A percentile compares a stretch with the other conserved stretches of the same genome.
Evolutionary conservation across 805 yeast genomes (phyloP).

Genomic region (Candida succiphila): DNA sequence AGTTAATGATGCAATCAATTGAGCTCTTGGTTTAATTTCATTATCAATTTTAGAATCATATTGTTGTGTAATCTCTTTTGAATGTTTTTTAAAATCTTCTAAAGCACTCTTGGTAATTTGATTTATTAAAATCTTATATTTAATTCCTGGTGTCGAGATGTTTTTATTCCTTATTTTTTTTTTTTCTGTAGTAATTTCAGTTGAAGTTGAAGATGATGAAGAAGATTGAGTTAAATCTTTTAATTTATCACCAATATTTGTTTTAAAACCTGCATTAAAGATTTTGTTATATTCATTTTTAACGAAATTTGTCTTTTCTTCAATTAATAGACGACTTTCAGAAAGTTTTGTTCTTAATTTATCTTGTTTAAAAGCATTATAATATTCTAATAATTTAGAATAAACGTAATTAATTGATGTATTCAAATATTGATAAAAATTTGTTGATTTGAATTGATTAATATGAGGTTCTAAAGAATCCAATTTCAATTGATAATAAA

Average conservation of each 20-base stretch:
- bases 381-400: constrained; percentile 5
- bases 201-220: constrained; percentile 2
- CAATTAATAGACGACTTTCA: constrained; percentile 17
- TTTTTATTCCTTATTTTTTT: no score
- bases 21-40: constrained; percentile 23
- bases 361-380: constrained; percentile 9
- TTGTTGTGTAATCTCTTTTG: constrained; percentile 18
- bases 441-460: constrained; percentile 5
- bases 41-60: constrained; percentile 19
- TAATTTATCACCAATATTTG: background rate
- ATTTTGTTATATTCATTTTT: constrained; percentile 20
- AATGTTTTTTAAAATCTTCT: constrained; percentile 27
- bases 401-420: constrained; percentile 3
- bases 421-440: constrained; percentile 5
- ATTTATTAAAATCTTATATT: constrained; percentile 21
- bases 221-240: constrained; percentile 1
- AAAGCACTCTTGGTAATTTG: constrained; percentile 28
- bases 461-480: constrained; percentile 12
- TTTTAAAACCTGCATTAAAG: constrained; percentile 4
- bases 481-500: constrained; percentile 5
- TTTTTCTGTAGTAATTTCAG: constrained; percentile 1
- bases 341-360: constrained; percentile 14
- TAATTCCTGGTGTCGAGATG: constrained; percentile 14
- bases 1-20: constrained; percentile 19
- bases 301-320: constrained; percentile 21